phyloP scores from a whole-genome alignment of 2,329 filamentous ascomycete species.

The Pestalotiopsis sp. region DNA sequence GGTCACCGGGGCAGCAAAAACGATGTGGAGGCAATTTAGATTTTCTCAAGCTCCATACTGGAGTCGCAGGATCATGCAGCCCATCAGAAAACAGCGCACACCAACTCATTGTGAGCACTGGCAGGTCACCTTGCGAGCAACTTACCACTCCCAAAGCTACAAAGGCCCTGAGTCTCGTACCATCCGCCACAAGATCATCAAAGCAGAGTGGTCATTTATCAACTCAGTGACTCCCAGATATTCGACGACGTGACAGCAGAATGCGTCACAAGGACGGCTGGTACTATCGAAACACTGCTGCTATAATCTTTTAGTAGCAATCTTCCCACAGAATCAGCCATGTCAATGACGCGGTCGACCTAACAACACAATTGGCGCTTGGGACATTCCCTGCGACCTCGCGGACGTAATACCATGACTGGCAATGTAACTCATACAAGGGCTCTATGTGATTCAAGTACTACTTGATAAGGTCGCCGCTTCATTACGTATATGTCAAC shows the following conservation, averaged over 20 bases:
- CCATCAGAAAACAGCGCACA: not conserved
- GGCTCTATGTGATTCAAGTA: not conserved
- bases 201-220: not conserved
- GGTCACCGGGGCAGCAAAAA: not conserved
- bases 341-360: not conserved
- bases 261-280: not conserved
- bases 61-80: not conserved
- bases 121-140: not conserved
- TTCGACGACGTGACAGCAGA: not conserved
- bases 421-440: not conserved
- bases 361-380: not conserved
- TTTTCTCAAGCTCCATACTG: not conserved
- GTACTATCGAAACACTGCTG: not conserved
- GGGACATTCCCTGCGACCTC: not conserved
- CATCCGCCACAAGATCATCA: not conserved
- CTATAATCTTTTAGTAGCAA: not conserved
- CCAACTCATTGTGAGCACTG: not conserved
- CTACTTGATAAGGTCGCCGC: not conserved
- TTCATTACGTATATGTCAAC: no score
- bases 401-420: not conserved
- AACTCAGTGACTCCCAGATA: not conserved
- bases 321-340: not conserved
- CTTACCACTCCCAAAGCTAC: not conserved
- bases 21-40: not conserved
- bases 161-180: not conserved